Evolutionary conservation across 257 asterid species (phyloP), one percentile per base, ranked within the genome.

Genomic region (Capsicum baccatum): DNA sequence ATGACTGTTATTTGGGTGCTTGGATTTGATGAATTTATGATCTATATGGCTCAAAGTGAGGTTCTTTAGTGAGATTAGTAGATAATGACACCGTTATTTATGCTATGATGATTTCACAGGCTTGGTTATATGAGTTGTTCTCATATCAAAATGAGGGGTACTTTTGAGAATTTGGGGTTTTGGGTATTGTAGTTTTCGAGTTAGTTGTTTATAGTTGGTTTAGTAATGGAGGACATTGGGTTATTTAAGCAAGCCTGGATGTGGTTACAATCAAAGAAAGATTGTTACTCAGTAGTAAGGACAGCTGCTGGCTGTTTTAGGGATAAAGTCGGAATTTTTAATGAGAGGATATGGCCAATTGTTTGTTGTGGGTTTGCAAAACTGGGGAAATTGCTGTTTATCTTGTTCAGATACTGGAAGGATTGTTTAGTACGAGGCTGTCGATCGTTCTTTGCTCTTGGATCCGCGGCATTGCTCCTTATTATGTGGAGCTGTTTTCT

Each of bases 401-500:
- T 95, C 86, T 84, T 92, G 87, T 90, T 91, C 85, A 89, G 89
- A 57, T 90, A 89, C 78, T 97, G 99, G 99, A 97, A 92, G 79
- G 93, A 90, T 85, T 94, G 98, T 79, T 79, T 85, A 8, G 78
- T 90, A 56, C 89, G 94, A 68, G 99, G 99, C 63, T 89, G 92
- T 64, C 82, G 62, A 79, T 97, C 99, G 6, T 90, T 97, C 85
- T 26, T 88, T n/a, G 93, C 92, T 83, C 92, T 97, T 87, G 99
- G 97, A 85, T 91, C 99, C 11, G 96, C 98, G 1, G 99, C 99
- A 59, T 88, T 95, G 88, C 96, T 97, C 70, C 89, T 93, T 73
- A 93, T 97, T 83, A 93, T 97, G 99, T 97, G 99, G 99, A 92
- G 98, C 88, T 97, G 95, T 92, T 97, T 95, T 88, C 90, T 97